phyloP scores from a whole-genome alignment of 106 monocot genomes.

The Allium sativum region DNA sequence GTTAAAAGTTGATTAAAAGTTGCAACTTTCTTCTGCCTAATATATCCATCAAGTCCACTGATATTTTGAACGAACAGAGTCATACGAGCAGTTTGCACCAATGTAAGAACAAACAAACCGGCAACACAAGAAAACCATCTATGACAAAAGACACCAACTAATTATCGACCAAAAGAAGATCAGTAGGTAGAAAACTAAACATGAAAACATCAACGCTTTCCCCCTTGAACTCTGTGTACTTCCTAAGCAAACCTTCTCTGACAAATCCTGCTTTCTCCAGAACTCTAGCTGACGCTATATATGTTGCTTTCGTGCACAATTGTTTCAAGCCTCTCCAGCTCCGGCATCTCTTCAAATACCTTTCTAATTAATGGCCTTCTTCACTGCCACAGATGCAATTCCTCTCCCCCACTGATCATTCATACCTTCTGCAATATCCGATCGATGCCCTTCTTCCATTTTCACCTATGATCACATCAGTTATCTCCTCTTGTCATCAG shows the following conservation, averaged over 20 bases:
- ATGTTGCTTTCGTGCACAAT: conserved; percentile 16
- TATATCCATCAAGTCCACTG: no score
- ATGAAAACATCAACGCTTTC: conserved; percentile 14
- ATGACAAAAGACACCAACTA: neutral
- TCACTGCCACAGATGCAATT: neutral
- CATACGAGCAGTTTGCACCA: no score
- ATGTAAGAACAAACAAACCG: no score
- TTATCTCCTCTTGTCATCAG: no score
- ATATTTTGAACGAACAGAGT: no score
- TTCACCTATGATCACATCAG: neutral
- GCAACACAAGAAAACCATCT: no score
- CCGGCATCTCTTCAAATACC: conserved; percentile 13
- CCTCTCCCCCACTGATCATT: neutral
- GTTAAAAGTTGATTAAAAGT: no score
- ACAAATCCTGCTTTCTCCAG: conserved; percentile 34
- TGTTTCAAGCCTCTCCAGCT: conserved; percentile 22
- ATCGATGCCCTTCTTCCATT: neutral
- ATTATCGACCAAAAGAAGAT: conserved; percentile 5
- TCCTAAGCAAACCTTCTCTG: conserved; percentile 21
- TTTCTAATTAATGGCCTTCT: neutral
- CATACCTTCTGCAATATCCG: neutral
- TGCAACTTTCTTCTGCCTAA: no score
- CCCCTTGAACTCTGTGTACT: conserved; percentile 11
- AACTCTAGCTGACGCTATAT: conserved; percentile 15
- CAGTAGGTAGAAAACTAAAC: conserved; percentile 16